Evolutionary conservation across 257 asterid genomes (phyloP).

Genomic region (Datura wrightii): DNA sequence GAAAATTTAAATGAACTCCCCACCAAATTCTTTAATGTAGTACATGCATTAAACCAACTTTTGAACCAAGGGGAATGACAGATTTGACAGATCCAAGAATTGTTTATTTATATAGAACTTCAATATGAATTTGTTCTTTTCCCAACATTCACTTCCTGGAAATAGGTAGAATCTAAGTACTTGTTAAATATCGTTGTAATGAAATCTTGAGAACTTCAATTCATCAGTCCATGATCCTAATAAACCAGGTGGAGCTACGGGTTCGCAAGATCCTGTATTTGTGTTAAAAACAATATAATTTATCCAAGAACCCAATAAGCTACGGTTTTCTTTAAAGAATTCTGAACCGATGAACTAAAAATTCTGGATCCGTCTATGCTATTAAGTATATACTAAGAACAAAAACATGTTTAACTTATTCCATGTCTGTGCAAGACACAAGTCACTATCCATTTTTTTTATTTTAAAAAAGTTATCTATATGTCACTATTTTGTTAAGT

Average conservation of each 20-base stretch:
- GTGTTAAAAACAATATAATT: no score
- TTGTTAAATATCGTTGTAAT: not conserved
- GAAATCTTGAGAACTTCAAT: not conserved
- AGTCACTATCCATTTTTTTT: not conserved
- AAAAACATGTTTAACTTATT: not conserved
- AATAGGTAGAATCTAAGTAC: not conserved
- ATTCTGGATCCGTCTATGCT: no score
- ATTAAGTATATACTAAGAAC: not conserved
- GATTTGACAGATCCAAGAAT: slow-evolving; percentile 12
- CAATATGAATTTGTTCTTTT: not conserved
- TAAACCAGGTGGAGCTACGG: not conserved
- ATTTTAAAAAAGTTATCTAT: no score
- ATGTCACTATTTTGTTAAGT: not conserved
- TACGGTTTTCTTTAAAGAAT: no score
- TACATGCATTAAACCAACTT: slow-evolving; percentile 18
- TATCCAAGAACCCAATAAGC: no score
- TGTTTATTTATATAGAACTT: not conserved
- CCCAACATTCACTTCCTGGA: not conserved
- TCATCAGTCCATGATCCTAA: not conserved
- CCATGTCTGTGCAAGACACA: not conserved
- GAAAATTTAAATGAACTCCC: slow-evolving; percentile 50
- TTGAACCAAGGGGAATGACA: not conserved
- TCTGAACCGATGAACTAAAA: no score
- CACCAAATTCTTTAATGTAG: slow-evolving; percentile 44
- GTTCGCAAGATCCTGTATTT: no score